Evolutionary conservation across 768 basidiomycete genomes (phyloP).

Genomic region (Brasilioporus rufonigricans): DNA sequence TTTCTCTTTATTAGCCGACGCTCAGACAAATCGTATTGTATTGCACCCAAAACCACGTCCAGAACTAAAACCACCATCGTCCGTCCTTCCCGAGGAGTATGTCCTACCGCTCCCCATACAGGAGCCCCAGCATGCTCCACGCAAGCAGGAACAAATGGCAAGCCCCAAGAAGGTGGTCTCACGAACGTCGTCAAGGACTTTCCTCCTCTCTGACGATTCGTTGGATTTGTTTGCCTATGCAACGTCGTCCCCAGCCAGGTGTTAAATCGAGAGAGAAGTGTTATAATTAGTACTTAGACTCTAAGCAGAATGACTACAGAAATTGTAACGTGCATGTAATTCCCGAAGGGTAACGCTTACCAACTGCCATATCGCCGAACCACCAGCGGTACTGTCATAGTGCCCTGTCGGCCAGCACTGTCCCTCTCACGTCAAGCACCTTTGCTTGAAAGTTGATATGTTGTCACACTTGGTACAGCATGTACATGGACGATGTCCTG

Average conservation of each 20-base stretch:
- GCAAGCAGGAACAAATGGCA: slow-evolving; percentile 9
- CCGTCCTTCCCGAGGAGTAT: slow-evolving; percentile 18
- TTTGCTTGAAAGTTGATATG: not conserved
- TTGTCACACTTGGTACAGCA: too few relatives aligned
- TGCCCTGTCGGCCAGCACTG: too few relatives aligned
- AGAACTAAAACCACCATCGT: not conserved
- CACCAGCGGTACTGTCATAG: too few relatives aligned
- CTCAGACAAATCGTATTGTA: slow-evolving; percentile 35
- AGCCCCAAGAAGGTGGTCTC: not conserved
- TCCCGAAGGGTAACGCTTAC: not conserved
- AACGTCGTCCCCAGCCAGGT: slow-evolving; percentile 29
- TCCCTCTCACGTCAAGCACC: not conserved
- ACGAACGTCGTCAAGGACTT: not conserved
- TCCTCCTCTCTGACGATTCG: slow-evolving; percentile 45
- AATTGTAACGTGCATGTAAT: not conserved
- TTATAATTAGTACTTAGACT: not conserved
- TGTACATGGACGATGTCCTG: too few relatives aligned
- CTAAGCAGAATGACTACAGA: too few relatives aligned
- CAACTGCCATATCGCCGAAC: too few relatives aligned
- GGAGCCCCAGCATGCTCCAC: not conserved
- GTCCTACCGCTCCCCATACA: slow-evolving; percentile 6
- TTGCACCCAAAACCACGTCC: slow-evolving; percentile 29
- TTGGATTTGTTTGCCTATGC: slow-evolving; percentile 47
- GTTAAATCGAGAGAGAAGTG: slow-evolving; percentile 7
- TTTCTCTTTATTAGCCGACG: slow-evolving; percentile 39